Percentiles rank a stretch among this genome's conserved stretches.
Conservation (phyloP, 176 grass and related monocot genomes). For the Areca catechu region DNA sequence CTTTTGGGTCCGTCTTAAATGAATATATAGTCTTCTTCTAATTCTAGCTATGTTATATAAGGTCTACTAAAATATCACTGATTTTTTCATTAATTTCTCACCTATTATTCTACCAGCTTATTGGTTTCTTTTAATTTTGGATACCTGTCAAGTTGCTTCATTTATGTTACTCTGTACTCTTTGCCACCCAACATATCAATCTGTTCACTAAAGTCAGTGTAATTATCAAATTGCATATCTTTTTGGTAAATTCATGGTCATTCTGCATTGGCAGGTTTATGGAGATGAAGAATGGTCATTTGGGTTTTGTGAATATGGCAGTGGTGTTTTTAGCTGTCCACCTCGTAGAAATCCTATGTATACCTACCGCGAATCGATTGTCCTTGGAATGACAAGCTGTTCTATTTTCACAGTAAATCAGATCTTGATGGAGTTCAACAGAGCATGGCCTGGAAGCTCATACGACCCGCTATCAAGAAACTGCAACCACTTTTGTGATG, state of each 20-base stretch:
- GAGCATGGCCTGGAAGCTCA: conserved; percentile 40
- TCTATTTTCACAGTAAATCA: conserved; percentile 38
- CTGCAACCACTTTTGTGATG: conserved; percentile 58
- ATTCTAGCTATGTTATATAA: too few species aligned
- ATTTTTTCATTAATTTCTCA: too few species aligned
- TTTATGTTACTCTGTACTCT: too few species aligned
- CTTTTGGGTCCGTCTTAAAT: too few species aligned
- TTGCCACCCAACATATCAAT: too few species aligned
- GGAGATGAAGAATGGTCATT: conserved; percentile 61
- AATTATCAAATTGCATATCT: not conserved
- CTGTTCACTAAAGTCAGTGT: too few species aligned
- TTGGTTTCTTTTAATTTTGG: too few species aligned
- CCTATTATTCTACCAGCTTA: too few species aligned
- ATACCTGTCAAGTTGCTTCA: too few species aligned
- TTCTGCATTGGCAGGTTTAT: conserved; percentile 24
- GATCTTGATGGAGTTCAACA: conserved; percentile 33
- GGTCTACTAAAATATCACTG: too few species aligned
- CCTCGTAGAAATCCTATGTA: conserved; percentile 48
- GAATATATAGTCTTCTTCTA: too few species aligned
- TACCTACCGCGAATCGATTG: conserved; percentile 38
- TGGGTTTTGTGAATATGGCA: conserved; percentile 42
- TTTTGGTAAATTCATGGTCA: not conserved
- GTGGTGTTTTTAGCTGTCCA: conserved; percentile 44
- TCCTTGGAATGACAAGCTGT: conserved; percentile 42
- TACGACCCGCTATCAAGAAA: conserved; percentile 55